Conservation (phyloP, 768 basidiomycete species). For the Psilocybe tampanensis region DNA sequence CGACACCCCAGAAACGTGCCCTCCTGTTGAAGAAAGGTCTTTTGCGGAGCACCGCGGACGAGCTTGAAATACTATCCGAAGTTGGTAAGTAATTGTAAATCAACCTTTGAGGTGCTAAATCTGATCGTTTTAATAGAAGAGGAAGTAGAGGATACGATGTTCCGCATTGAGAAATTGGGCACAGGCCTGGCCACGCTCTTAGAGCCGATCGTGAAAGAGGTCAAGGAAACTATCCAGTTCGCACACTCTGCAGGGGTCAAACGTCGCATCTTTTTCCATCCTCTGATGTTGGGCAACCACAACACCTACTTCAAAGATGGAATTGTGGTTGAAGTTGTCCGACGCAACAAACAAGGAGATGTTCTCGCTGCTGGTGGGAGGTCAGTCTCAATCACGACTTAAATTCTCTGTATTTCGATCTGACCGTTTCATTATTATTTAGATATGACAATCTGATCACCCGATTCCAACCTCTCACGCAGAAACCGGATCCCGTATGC, state of each 20-base stretch:
- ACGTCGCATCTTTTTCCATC: conserved; percentile 66
- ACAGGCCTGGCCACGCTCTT: conserved; percentile 52
- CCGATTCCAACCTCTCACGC: conserved; percentile 57
- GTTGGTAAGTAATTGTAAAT: conserved; percentile 40
- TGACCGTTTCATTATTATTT: neutral
- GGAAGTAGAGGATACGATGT: conserved; percentile 58
- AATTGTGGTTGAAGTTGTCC: conserved; percentile 73
- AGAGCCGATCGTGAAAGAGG: conserved; percentile 55
- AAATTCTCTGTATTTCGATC: neutral
- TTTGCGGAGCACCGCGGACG: conserved; percentile 66
- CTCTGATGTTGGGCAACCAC: conserved; percentile 72
- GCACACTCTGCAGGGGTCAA: conserved; percentile 64
- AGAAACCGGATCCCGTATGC: conserved; percentile 55
- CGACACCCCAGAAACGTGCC: conserved; percentile 68
- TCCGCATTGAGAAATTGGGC: conserved; percentile 61
- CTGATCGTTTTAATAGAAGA: conserved; percentile 44
- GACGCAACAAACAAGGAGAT: conserved; percentile 65
- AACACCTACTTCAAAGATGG: conserved; percentile 72
- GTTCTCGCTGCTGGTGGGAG: conserved; percentile 83
- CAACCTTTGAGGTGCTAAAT: neutral
- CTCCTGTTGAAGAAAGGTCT: conserved; percentile 72
- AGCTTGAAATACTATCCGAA: conserved; percentile 71
- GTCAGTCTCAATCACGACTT: conserved; percentile 36
- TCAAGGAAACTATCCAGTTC: conserved; percentile 63
- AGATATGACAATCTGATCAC: conserved; percentile 73